Evolutionary conservation across 345 rosid genomes (phyloP), one percentile per base, ranked within the genome.

Genomic region (Gossypium arboreum): DNA sequence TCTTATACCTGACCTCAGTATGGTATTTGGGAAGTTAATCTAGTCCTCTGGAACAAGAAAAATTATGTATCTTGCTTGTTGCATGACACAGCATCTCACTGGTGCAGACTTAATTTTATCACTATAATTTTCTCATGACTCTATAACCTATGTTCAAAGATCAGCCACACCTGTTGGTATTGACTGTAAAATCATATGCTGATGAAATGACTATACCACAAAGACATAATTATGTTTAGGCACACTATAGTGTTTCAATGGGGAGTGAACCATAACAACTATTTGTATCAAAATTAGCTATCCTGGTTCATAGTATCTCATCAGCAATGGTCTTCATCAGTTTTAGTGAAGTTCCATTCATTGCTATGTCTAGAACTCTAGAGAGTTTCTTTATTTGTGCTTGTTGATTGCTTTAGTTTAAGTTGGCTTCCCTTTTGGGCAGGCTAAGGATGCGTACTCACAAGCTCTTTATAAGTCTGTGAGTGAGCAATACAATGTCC

Each of bases 401-500:
- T 41, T 63, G 79, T 56, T 74, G 45, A 73, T 25, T 66, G 57
- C 71, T 71, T 72, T 60, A 51, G 54, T 73, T 48, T 29, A 18
- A 62, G 50, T 55, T 74, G 29, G 52, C 77, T 81, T 48, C 73
- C 59, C 29, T 70, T 65, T 80, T 29, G 75, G 61, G 69, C 91
- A 92, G 99, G 97, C 92, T 9, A 90, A 89, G 82, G 90, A 86
- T 79, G 87, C 75, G 15, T 95, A 82, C 57, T 22, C 88, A 60
- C 79, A 77, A 81, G 83, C 84, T 15, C 75, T 92, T 15, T 89
- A 89, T 77, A 72, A 86, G 20, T 89, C 93, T 43, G 91, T 89
- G 20, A 73, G 60, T 13, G 89, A 83, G 70, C 99, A 95, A 69
- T 91, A 95, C 86, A 78, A 83, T 65, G 85, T 84, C 62, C 87